phyloP scores from a whole-genome alignment of 1,139 yeast species.

The Blastobotrys persicus region DNA sequence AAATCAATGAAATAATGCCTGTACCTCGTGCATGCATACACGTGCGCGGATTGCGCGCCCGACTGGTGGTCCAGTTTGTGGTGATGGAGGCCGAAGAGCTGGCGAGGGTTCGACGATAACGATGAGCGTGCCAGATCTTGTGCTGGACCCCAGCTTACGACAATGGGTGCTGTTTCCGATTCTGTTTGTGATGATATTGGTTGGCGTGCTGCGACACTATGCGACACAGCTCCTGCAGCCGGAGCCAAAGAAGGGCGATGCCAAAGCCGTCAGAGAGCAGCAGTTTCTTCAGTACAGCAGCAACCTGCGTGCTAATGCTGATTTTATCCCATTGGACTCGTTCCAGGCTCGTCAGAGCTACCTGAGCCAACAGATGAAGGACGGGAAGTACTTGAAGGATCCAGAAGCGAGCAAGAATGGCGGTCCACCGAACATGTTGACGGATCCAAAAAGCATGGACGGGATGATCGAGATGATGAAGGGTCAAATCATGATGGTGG shows the following conservation, averaged over 20 bases:
- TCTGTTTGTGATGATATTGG: slow-evolving; percentile 82
- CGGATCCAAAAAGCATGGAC: slow-evolving; percentile 71
- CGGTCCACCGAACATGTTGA: slow-evolving; percentile 55
- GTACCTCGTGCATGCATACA: not conserved
- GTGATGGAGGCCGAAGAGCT: not conserved
- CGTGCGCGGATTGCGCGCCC: not conserved
- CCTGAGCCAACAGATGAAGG: slow-evolving; percentile 47
- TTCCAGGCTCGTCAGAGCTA: slow-evolving; percentile 50
- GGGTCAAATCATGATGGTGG: slow-evolving; percentile 74
- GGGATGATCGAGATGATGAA: slow-evolving; percentile 78
- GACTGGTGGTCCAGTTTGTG: not conserved
- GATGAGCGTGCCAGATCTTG: slow-evolving; percentile 47
- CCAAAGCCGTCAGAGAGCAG: slow-evolving; percentile 59
- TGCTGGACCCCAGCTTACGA: slow-evolving; percentile 77
- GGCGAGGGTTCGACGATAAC: not conserved
- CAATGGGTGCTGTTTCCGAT: slow-evolving; percentile 93
- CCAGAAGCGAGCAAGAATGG: slow-evolving; percentile 29
- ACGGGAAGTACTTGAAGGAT: slow-evolving; percentile 52
- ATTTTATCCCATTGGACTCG: slow-evolving; percentile 47
- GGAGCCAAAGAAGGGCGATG: slow-evolving; percentile 54
- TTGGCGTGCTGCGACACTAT: slow-evolving; percentile 78
- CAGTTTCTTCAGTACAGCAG: slow-evolving; percentile 54
- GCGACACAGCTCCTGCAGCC: slow-evolving; percentile 60
- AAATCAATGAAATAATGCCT: not conserved
- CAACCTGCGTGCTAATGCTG: slow-evolving; percentile 49